Conservation (phyloP, 2,329 filamentous ascomycete species). For the Exophiala viscosa region DNA sequence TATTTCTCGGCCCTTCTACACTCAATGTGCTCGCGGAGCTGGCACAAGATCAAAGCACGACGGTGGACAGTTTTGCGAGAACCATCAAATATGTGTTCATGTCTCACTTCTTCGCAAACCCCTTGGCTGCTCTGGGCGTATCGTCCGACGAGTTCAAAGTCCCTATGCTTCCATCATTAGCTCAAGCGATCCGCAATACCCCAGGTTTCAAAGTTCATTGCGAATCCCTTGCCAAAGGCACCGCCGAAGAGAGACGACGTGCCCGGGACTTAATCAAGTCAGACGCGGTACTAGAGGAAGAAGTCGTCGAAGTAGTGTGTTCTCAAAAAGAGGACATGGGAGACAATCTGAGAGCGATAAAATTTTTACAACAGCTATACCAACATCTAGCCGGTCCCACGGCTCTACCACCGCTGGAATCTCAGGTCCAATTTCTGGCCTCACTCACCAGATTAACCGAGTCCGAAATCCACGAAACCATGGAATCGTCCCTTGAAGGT, state of each 20-base stretch:
- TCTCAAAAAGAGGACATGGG: conserved; percentile 33
- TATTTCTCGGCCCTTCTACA: conserved; percentile 49
- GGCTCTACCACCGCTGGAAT: conserved; percentile 2
- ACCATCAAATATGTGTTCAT: conserved; percentile 60
- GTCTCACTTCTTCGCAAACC: conserved; percentile 62
- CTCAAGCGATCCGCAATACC: conserved; percentile 55
- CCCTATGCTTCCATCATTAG: conserved; percentile 37
- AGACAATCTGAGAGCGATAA: conserved; percentile 7
- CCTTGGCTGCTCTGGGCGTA: conserved; percentile 50
- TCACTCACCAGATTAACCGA: conserved; percentile 7
- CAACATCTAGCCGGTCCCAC: conserved; percentile 1
- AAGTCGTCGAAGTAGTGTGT: conserved; percentile 38
- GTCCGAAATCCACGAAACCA: conserved; percentile 9
- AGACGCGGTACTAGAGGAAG: conserved; percentile 46
- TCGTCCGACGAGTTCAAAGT: conserved; percentile 20
- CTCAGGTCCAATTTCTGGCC: conserved; percentile 9
- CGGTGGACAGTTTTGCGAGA: conserved; percentile 52
- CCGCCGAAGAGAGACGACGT: conserved; percentile 31
- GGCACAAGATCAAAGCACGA: conserved; percentile 59
- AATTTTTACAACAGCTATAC: conserved; percentile 9
- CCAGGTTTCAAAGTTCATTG: conserved; percentile 50
- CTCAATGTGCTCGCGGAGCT: conserved; percentile 52
- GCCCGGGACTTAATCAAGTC: conserved; percentile 49
- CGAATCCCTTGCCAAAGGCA: conserved; percentile 37
- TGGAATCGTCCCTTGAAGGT: not conserved